A percentile compares a stretch with the other conserved stretches of the same genome.
Evolutionary conservation across 1,284 basidiomycete genomes (phyloP).

Genomic region (Ustilago vetiveriae): DNA sequence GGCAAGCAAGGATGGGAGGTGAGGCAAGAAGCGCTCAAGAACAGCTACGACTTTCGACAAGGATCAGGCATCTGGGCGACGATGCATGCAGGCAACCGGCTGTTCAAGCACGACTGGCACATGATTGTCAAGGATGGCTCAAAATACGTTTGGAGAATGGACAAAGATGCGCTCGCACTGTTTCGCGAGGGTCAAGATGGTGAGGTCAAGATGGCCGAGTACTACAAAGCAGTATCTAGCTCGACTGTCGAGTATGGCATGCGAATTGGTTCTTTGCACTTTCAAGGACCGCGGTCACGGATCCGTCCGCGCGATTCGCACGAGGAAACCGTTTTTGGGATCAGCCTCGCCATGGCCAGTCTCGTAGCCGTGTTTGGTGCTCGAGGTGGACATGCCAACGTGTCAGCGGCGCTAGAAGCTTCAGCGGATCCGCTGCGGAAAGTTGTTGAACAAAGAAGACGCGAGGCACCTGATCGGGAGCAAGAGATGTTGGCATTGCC

Average conservation of each 20-base stretch:
- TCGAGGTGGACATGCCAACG: slow-evolving; percentile 15
- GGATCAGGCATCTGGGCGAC: slow-evolving; percentile 39
- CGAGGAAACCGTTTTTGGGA: slow-evolving; percentile 13
- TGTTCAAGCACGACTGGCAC: slow-evolving; percentile 47
- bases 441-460: slow-evolving; percentile 17
- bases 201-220: slow-evolving; percentile 31
- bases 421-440: slow-evolving; percentile 24
- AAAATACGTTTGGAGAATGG: slow-evolving; percentile 35
- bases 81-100: slow-evolving; percentile 33
- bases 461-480: slow-evolving; percentile 22
- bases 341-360: slow-evolving; percentile 22
- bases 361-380: slow-evolving; percentile 33
- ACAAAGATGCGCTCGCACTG: slow-evolving; percentile 30
- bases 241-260: background rate
- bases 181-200: slow-evolving; percentile 14
- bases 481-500: slow-evolving; percentile 38
- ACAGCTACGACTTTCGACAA: slow-evolving; percentile 39
- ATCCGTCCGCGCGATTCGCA: background rate
- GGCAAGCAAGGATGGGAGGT: slow-evolving; percentile 40
- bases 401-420: slow-evolving; percentile 31
- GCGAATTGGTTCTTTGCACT: slow-evolving; percentile 27
- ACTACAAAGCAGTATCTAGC: slow-evolving; percentile 17
- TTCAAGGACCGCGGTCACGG: background rate
- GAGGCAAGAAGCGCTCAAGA: slow-evolving; percentile 37
- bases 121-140: slow-evolving; percentile 35